These are phyloP conservation scores for Sutorius eximius DNA, from an alignment of 1,284 basidiomycete genomes.

Conservation along the genomic window DNA sequence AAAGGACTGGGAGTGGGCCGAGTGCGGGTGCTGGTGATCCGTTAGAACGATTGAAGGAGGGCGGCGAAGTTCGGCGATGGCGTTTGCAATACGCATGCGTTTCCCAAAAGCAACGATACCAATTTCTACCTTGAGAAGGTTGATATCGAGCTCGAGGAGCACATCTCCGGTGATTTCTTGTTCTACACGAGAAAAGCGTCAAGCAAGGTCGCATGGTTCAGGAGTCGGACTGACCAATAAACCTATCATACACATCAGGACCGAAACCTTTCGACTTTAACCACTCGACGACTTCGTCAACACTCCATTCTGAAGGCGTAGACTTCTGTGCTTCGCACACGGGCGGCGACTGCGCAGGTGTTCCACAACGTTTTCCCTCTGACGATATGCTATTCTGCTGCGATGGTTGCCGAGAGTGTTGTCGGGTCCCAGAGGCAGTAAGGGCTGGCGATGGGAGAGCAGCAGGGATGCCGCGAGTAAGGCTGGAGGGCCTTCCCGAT, in stretches of 20 bases:
- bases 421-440: conserved; percentile 33
- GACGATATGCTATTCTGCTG: conserved; percentile 38
- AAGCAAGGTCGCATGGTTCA: background rate
- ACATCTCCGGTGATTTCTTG: conserved; percentile 99
- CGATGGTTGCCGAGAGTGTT: conserved; percentile 32
- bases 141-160: conserved; percentile 90
- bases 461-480: conserved; percentile 21
- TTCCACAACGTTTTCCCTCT: conserved; percentile 14
- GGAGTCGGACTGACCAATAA: conserved; percentile 60
- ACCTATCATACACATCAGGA: conserved; percentile 78
- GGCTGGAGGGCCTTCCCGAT: conserved; percentile 14
- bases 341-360: conserved; percentile 7
- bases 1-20: conserved; percentile 39
- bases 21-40: conserved; percentile 41
- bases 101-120: conserved; percentile 95
- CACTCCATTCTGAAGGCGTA: conserved; percentile 73
- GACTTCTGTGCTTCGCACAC: conserved; percentile 21
- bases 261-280: conserved; percentile 85
- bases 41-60: conserved; percentile 57
- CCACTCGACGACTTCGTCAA: conserved; percentile 93
- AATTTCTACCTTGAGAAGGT: conserved; percentile 92
- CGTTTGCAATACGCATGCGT: conserved; percentile 90
- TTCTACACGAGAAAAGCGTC: conserved; percentile 47
- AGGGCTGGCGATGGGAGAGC: conserved; percentile 43
- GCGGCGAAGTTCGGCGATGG: conserved; percentile 86